Evolutionary conservation across 768 basidiomycete species (phyloP).

Genomic region (Serendipita sp.): DNA sequence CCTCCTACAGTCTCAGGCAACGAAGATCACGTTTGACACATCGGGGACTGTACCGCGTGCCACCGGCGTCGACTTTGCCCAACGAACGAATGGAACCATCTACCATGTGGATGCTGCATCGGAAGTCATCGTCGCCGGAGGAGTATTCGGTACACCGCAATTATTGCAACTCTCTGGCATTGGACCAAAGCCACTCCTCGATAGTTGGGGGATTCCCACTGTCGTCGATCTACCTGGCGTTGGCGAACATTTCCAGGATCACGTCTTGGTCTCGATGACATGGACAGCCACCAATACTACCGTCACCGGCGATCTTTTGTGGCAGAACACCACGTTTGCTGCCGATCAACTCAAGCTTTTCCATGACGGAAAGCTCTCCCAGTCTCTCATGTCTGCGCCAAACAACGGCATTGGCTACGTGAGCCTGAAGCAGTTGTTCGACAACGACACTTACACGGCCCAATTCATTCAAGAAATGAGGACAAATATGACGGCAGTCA

Average conservation of each 20-base stretch:
- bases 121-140: conserved; percentile 16
- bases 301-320: not conserved
- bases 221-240: conserved; percentile 26
- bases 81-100: not conserved
- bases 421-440: conserved; percentile 14
- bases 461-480: conserved; percentile 10
- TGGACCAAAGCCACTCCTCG: conserved; percentile 20
- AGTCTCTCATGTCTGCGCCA: conserved; percentile 13
- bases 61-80: not conserved
- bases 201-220: conserved; percentile 17
- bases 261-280: not conserved
- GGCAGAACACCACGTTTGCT: conserved; percentile 1
- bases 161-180: conserved; percentile 29
- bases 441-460: conserved; percentile 8
- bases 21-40: conserved; percentile 3
- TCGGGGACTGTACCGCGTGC: not conserved
- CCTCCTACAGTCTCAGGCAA: not conserved
- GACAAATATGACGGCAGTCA: conserved; percentile 1
- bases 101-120: not conserved
- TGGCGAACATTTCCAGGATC: conserved; percentile 26
- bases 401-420: conserved; percentile 19
- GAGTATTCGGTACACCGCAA: conserved; percentile 21
- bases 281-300: not conserved
- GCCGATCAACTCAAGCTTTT: conserved; percentile 3
- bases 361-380: not conserved